A percentile compares a stretch with the other conserved stretches of the same genome.
phyloP scores from a whole-genome alignment of 2,329 filamentous ascomycete genomes.

The Sarocladium strictum region DNA sequence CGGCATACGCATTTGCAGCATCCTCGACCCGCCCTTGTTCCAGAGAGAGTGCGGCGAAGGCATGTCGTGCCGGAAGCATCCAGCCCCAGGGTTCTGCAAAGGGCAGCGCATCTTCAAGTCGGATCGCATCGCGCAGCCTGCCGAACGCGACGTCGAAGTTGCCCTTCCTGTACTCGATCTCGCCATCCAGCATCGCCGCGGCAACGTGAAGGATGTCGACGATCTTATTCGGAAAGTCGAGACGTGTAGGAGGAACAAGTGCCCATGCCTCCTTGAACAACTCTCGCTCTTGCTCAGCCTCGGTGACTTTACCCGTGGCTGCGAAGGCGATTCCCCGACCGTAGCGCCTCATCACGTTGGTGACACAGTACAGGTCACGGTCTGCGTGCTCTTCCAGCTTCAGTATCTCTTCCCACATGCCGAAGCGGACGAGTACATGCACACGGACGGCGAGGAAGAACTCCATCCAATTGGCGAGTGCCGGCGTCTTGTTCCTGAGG shows the following conservation, averaged over 20 bases:
- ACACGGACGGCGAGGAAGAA: slow-evolving; percentile 56
- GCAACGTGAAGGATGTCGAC: slow-evolving; percentile 52
- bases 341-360: slow-evolving; percentile 60
- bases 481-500: slow-evolving; percentile 52
- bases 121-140: slow-evolving; percentile 46
- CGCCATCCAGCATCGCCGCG: slow-evolving; percentile 61
- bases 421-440: slow-evolving; percentile 66
- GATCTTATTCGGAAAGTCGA: slow-evolving; percentile 20
- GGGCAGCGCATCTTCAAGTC: slow-evolving; percentile 51
- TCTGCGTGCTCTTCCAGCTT: slow-evolving; percentile 48
- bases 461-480: slow-evolving; percentile 69
- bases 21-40: slow-evolving; percentile 52
- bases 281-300: slow-evolving; percentile 41
- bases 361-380: slow-evolving; percentile 53
- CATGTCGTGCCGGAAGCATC: slow-evolving; percentile 66
- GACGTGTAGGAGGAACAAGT: slow-evolving; percentile 48
- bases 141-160: slow-evolving; percentile 50
- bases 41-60: slow-evolving; percentile 57
- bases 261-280: slow-evolving; percentile 42
- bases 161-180: slow-evolving; percentile 59
- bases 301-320: slow-evolving; percentile 42
- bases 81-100: slow-evolving; percentile 69
- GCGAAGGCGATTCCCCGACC: slow-evolving; percentile 59
- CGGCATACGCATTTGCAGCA: slow-evolving; percentile 46
- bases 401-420: slow-evolving; percentile 58